phyloP scores from a whole-genome alignment of 139 green algal genomes.

The Picochlorum sp. region DNA sequence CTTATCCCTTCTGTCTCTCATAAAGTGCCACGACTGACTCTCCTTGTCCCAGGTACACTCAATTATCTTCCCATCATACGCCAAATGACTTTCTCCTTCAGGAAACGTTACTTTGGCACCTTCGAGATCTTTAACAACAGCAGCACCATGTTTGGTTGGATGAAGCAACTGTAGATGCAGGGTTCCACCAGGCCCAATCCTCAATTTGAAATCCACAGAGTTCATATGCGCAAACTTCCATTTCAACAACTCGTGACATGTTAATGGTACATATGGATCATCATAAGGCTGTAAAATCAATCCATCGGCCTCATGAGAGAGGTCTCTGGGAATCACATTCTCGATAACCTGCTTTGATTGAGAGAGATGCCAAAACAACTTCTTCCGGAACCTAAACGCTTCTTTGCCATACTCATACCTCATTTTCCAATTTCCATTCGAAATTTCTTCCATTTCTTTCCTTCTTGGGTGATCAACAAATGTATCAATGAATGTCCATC shows the following conservation, averaged over 20 bases:
- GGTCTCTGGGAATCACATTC: slow-evolving; percentile 59
- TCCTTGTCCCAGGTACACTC: slow-evolving; percentile 72
- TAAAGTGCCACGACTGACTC: slow-evolving; percentile 57
- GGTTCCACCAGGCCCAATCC: neutral
- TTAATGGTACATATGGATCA: slow-evolving; percentile 68
- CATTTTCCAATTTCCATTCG: slow-evolving; percentile 7
- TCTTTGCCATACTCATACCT: slow-evolving; percentile 40
- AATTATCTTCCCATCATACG: slow-evolving; percentile 55
- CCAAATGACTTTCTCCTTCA: slow-evolving; percentile 14
- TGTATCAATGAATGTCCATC: slow-evolving; percentile 38
- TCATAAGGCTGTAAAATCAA: slow-evolving; percentile 80
- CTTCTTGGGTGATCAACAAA: slow-evolving; percentile 43
- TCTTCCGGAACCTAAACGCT: slow-evolving; percentile 65
- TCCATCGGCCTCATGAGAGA: slow-evolving; percentile 88
- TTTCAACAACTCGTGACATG: slow-evolving; percentile 85
- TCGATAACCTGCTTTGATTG: slow-evolving; percentile 43
- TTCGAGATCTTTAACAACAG: neutral
- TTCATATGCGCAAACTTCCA: slow-evolving; percentile 96
- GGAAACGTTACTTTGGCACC: slow-evolving; percentile 31
- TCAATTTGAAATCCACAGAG: slow-evolving; percentile 86
- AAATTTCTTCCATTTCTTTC: slow-evolving; percentile 40
- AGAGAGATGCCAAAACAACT: slow-evolving; percentile 81
- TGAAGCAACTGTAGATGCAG: slow-evolving; percentile 22
- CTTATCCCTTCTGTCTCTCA: slow-evolving; percentile 82
- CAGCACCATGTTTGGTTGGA: neutral